These are phyloP conservation scores for Petunia secreta DNA, from an alignment of 257 asterid genomes.

Conservation along the genomic window DNA sequence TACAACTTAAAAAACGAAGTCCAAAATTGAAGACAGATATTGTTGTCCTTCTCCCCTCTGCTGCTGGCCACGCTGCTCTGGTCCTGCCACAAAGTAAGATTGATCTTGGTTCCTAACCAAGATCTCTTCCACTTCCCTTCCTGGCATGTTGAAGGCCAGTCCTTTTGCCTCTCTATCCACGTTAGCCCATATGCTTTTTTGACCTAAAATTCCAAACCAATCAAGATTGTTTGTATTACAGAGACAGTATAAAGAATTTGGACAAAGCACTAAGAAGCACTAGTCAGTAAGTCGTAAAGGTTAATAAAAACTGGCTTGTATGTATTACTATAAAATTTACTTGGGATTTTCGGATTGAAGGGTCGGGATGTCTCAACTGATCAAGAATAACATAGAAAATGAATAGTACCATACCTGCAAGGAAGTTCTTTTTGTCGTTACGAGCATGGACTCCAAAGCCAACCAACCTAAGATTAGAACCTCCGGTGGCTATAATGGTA, in stretches of 20 bases:
- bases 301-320: not conserved
- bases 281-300: not conserved
- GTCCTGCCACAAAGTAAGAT: slow-evolving; percentile 46
- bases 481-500: slow-evolving; percentile 39
- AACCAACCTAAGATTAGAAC: slow-evolving; percentile 37
- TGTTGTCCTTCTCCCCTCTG: slow-evolving; percentile 20
- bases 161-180: slow-evolving; percentile 43
- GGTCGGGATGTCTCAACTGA: not conserved
- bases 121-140: slow-evolving; percentile 26
- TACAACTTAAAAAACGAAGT: slow-evolving; percentile 31
- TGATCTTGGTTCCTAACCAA: slow-evolving; percentile 34
- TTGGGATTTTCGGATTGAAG: not conserved
- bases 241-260: too few species aligned
- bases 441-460: slow-evolving; percentile 49
- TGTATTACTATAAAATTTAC: too few species aligned
- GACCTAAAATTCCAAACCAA: slow-evolving; percentile 30
- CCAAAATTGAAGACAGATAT: slow-evolving; percentile 42
- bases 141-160: slow-evolving; percentile 28
- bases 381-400: not conserved
- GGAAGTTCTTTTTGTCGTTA: slow-evolving; percentile 36
- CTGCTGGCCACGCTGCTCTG: slow-evolving; percentile 24
- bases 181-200: slow-evolving; percentile 43
- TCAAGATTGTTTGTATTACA: not conserved
- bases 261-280: too few species aligned
- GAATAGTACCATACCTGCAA: slow-evolving; percentile 42